Conservation (phyloP, 2,329 filamentous ascomycete species). For the Talaromyces amestolkiae region DNA sequence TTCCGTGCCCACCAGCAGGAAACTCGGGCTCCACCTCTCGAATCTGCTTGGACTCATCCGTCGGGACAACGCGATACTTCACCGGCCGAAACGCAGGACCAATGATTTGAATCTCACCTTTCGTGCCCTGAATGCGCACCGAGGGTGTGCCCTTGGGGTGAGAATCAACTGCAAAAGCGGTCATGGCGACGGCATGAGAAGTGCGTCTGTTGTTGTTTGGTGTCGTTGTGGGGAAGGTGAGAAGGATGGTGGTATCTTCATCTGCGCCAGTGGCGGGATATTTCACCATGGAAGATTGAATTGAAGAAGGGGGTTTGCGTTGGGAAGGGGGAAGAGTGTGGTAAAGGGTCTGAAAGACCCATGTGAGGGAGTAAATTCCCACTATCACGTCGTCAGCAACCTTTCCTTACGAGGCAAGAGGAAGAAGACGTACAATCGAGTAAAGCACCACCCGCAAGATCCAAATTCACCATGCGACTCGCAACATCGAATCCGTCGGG, state of each 20-base stretch:
- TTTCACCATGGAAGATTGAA: conserved; percentile 68
- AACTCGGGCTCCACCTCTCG: conserved; percentile 41
- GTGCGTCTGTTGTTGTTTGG: conserved; percentile 49
- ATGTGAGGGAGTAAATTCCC: conserved; percentile 84
- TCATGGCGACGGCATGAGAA: conserved; percentile 67
- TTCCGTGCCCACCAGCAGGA: conserved; percentile 68
- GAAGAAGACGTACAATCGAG: conserved; percentile 58
- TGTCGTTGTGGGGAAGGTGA: conserved; percentile 66
- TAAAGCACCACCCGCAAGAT: conserved; percentile 77
- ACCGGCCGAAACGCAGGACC: conserved; percentile 69
- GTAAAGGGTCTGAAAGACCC: conserved; percentile 87
- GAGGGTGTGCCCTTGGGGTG: conserved; percentile 60
- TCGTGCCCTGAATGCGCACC: conserved; percentile 75
- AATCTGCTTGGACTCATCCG: neutral
- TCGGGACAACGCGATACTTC: conserved; percentile 61
- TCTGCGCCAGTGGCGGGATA: conserved; percentile 72
- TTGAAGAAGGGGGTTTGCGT: conserved; percentile 64
- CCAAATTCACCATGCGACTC: conserved; percentile 77
- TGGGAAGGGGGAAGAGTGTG: conserved; percentile 65
- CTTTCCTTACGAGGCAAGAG: neutral
- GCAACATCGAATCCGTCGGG: conserved; percentile 56
- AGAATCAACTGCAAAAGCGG: conserved; percentile 60
- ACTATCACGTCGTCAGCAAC: conserved; percentile 39
- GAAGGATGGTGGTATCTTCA: conserved; percentile 72
- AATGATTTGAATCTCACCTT: conserved; percentile 78